A percentile compares a stretch with the other conserved stretches of the same genome.
Conservation (phyloP, 768 basidiomycete species). For the Cystobasidium ongulense region DNA sequence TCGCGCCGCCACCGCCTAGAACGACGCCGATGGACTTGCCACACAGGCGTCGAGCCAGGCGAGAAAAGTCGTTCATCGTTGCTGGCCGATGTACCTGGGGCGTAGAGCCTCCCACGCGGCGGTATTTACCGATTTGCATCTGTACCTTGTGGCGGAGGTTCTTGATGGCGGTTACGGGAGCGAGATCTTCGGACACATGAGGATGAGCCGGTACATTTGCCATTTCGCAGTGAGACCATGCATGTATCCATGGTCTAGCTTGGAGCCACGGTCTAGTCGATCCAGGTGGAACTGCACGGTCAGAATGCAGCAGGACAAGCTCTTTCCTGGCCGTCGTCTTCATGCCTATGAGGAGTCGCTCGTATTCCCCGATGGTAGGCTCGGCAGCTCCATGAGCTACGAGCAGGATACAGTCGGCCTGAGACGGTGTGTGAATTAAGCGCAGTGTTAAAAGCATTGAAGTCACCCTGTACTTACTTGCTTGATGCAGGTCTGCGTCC, state of each 20-base stretch:
- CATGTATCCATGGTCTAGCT: slow-evolving; percentile 92
- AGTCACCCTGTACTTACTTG: slow-evolving; percentile 55
- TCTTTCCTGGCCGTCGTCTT: slow-evolving; percentile 99
- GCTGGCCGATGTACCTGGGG: slow-evolving; percentile 43
- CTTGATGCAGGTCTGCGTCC: slow-evolving; percentile 96
- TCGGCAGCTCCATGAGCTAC: slow-evolving; percentile 91
- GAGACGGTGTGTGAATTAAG: background rate
- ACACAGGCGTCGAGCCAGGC: slow-evolving; percentile 80
- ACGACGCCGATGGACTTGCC: slow-evolving; percentile 89
- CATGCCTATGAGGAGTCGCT: slow-evolving; percentile 81
- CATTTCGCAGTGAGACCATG: slow-evolving; percentile 84
- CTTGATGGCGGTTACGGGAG: slow-evolving; percentile 60
- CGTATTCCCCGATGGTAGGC: slow-evolving; percentile 76
- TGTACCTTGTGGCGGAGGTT: slow-evolving; percentile 89
- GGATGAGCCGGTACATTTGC: slow-evolving; percentile 56
- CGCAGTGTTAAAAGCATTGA: background rate
- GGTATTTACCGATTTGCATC: slow-evolving; percentile 76
- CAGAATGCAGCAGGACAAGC: slow-evolving; percentile 83
- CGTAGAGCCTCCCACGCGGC: slow-evolving; percentile 55
- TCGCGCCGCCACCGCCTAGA: slow-evolving; percentile 92
- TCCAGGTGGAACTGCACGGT: slow-evolving; percentile 76
- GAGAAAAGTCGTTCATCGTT: slow-evolving; percentile 82
- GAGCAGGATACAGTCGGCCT: slow-evolving; percentile 90
- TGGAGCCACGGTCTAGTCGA: slow-evolving; percentile 92
- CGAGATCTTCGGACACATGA: slow-evolving; percentile 50